Percentiles rank a stretch among this genome's conserved stretches.
phyloP scores from a whole-genome alignment of 1,284 basidiomycete genomes.

The Earliella scabrosa region DNA sequence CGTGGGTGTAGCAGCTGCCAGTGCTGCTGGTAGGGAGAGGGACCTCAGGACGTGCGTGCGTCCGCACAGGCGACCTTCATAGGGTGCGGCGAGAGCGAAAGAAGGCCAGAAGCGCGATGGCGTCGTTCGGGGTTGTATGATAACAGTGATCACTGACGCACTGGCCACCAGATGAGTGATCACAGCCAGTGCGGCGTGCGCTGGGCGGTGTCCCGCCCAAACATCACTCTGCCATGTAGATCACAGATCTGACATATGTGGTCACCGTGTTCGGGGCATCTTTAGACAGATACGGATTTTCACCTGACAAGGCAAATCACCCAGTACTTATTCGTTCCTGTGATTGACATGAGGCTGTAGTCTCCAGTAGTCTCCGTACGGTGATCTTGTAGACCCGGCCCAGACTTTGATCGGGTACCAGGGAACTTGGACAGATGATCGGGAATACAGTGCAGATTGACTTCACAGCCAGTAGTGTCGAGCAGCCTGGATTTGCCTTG shows the following conservation, averaged over 20 bases:
- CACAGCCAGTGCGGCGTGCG: constrained; percentile 8
- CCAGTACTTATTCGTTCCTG: neutral
- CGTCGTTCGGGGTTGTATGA: constrained; percentile 2
- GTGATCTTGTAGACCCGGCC: neutral
- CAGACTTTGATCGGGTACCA: neutral
- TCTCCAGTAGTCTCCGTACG: neutral
- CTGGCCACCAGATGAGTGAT: constrained; percentile 2
- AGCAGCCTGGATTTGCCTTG: neutral
- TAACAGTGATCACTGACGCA: constrained; percentile 10
- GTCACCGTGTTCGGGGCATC: neutral
- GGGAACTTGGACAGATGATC: neutral
- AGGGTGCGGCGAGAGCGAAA: constrained; percentile 8
- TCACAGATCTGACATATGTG: constrained; percentile 11
- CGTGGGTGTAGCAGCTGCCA: constrained; percentile 19
- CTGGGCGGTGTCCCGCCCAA: constrained; percentile 11
- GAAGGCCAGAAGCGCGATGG: constrained; percentile 11
- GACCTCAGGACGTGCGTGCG: neutral
- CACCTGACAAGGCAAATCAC: too few relatives aligned
- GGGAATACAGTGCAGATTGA: neutral
- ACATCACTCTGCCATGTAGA: neutral
- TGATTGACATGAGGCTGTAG: too few relatives aligned
- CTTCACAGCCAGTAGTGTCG: neutral
- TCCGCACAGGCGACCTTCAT: constrained; percentile 12
- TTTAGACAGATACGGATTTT: too few relatives aligned
- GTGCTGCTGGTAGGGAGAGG: constrained; percentile 16